Conservation (phyloP, 805 yeast genomes). For the Pichia phayaonensis region DNA sequence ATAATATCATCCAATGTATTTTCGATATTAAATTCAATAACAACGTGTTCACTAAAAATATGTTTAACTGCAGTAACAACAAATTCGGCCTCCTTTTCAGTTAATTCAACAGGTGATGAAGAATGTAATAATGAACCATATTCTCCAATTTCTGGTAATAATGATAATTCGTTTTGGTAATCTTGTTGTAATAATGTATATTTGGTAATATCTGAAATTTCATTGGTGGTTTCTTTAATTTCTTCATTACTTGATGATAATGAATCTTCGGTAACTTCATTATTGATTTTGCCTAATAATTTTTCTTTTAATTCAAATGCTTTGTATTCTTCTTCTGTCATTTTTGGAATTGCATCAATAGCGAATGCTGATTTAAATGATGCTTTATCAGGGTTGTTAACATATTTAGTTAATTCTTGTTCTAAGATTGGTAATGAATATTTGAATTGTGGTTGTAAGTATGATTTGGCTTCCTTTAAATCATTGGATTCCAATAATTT, state of each 20-base stretch:
- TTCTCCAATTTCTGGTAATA: conserved; percentile 62
- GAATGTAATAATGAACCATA: conserved; percentile 75
- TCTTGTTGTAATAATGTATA: conserved; percentile 45
- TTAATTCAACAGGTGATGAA: conserved; percentile 56
- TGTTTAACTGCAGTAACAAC: conserved; percentile 82
- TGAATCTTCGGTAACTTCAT: conserved; percentile 14
- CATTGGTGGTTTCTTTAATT: neutral
- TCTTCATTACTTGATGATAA: conserved; percentile 19
- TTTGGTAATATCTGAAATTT: conserved; percentile 21
- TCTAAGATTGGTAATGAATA: conserved; percentile 77
- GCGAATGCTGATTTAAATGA: conserved; percentile 59
- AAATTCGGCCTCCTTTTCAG: conserved; percentile 91
- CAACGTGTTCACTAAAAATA: conserved; percentile 64
- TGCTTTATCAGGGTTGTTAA: conserved; percentile 40
- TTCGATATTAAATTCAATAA: conserved; percentile 72
- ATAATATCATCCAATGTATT: conserved; percentile 78
- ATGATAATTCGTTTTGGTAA: conserved; percentile 61
- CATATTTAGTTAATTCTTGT: conserved; percentile 63
- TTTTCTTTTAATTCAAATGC: conserved; percentile 55
- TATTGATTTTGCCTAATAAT: conserved; percentile 23
- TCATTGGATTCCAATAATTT: conserved; percentile 45
- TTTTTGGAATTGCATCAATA: conserved; percentile 55
- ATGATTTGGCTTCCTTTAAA: conserved; percentile 34
- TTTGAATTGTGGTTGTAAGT: conserved; percentile 58
- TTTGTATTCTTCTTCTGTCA: conserved; percentile 61